Percentiles rank a stretch among this genome's conserved stretches.
phyloP scores from a whole-genome alignment of 176 grass and related monocot genomes.

The Oryza coarctata region DNA sequence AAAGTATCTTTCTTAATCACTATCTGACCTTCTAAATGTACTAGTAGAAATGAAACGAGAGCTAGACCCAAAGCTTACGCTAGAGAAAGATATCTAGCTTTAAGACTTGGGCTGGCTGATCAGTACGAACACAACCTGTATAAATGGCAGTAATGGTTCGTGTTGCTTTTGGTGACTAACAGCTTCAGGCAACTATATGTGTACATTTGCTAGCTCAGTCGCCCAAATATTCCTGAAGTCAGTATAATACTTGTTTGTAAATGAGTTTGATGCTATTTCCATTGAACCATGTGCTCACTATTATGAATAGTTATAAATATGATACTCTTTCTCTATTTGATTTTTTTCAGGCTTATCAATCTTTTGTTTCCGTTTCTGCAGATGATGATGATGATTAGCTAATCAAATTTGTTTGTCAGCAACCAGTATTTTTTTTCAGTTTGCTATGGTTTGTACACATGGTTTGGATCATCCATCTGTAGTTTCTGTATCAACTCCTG shows the following conservation, averaged over 20 bases:
- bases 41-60: not conserved
- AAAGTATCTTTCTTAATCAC: too few species aligned
- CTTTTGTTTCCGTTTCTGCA: constrained; percentile 27
- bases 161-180: not conserved
- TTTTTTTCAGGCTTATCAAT: constrained; percentile 1
- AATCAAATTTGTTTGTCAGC: constrained; percentile 26
- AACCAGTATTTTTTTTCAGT: constrained; percentile 35
- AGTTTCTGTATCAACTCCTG: constrained; percentile 9
- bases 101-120: not conserved
- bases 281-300: not conserved
- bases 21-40: too few species aligned
- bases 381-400: constrained; percentile 56
- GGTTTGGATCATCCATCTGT: constrained; percentile 22
- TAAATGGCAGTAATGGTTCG: not conserved
- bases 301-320: not conserved
- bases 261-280: not conserved
- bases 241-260: not conserved
- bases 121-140: not conserved
- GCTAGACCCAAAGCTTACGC: not conserved
- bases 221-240: not conserved
- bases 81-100: not conserved
- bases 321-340: not conserved
- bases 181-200: not conserved
- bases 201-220: not conserved
- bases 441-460: constrained; percentile 11